Percentiles rank a stretch among this genome's conserved stretches.
Conservation (phyloP, 2,329 filamentous ascomycete species). For the Golovinomyces cichoracearum region DNA sequence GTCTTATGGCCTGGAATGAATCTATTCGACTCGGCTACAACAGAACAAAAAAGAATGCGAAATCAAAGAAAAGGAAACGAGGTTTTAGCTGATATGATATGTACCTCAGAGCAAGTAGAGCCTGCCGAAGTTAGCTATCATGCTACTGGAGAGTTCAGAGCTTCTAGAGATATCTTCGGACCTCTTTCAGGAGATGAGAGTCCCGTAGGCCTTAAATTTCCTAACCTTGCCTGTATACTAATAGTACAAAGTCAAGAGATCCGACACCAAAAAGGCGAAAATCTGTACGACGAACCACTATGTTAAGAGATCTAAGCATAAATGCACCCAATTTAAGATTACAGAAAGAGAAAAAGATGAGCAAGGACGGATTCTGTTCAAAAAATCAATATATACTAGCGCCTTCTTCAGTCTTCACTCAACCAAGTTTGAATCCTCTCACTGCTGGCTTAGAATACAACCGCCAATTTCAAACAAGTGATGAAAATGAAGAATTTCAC, state of each 20-base stretch:
- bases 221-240: slow-evolving; percentile 2
- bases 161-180: slow-evolving; percentile 32
- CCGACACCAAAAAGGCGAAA: slow-evolving; percentile 13
- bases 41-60: slow-evolving; percentile 44
- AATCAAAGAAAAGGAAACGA: slow-evolving; percentile 57
- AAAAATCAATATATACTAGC: slow-evolving; percentile 1
- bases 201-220: slow-evolving; percentile 19
- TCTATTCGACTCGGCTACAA: slow-evolving; percentile 54
- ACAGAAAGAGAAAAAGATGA: slow-evolving; percentile 7
- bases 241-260: slow-evolving; percentile 5
- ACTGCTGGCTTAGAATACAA: slow-evolving; percentile 3
- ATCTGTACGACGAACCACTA: slow-evolving; percentile 6
- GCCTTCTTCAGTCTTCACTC: slow-evolving; percentile 4
- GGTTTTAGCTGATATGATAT: slow-evolving; percentile 39
- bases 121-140: slow-evolving; percentile 40
- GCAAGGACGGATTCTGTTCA: slow-evolving; percentile 4
- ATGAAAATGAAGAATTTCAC: slow-evolving; percentile 14
- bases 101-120: slow-evolving; percentile 35
- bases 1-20: slow-evolving; percentile 54
- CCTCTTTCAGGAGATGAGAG: slow-evolving; percentile 26
- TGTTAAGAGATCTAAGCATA: slow-evolving; percentile 7
- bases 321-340: slow-evolving; percentile 10
- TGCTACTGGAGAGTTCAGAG: slow-evolving; percentile 23
- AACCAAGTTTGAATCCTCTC: slow-evolving; percentile 9
- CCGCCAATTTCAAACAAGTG: slow-evolving; percentile 7